Conservation (phyloP, 2,329 filamentous ascomycete species). For the Fusarium sp. region DNA sequence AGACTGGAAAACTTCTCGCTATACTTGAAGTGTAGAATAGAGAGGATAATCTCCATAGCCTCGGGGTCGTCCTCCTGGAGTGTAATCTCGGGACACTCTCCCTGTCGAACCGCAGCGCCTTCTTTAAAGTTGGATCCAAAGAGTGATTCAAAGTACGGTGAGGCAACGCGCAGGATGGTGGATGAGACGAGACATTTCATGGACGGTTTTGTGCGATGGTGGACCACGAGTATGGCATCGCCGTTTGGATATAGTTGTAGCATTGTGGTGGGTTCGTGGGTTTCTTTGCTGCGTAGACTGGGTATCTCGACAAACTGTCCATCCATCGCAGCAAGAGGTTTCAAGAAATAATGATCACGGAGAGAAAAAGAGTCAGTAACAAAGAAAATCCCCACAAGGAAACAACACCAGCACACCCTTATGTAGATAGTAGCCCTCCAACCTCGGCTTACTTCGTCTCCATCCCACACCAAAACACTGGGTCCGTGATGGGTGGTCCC, state of each 20-base stretch:
- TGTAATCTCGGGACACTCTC: constrained; percentile 3
- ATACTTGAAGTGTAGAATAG: constrained; percentile 1
- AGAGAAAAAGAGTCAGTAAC: not conserved
- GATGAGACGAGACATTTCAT: constrained; percentile 6
- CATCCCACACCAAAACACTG: not conserved
- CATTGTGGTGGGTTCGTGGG: not conserved
- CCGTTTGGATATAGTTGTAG: not conserved
- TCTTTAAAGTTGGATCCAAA: constrained; percentile 8
- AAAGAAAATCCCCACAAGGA: not conserved
- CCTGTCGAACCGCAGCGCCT: not conserved
- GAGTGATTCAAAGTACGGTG: constrained; percentile 3
- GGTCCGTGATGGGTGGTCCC: not conserved
- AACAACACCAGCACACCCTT: not conserved
- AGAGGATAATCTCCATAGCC: constrained; percentile 9
- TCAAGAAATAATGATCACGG: not conserved
- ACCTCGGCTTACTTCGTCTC: not conserved
- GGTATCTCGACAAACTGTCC: not conserved
- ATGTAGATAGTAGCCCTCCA: not conserved
- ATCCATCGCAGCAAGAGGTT: not conserved
- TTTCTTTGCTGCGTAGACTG: not conserved
- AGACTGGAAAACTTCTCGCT: not conserved
- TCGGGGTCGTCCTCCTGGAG: constrained; percentile 5
- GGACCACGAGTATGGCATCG: constrained; percentile 3
- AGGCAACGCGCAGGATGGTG: not conserved
- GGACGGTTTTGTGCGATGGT: not conserved